phyloP scores from a whole-genome alignment of 2,329 filamentous ascomycete species.

The Pestalotiopsis sp. region DNA sequence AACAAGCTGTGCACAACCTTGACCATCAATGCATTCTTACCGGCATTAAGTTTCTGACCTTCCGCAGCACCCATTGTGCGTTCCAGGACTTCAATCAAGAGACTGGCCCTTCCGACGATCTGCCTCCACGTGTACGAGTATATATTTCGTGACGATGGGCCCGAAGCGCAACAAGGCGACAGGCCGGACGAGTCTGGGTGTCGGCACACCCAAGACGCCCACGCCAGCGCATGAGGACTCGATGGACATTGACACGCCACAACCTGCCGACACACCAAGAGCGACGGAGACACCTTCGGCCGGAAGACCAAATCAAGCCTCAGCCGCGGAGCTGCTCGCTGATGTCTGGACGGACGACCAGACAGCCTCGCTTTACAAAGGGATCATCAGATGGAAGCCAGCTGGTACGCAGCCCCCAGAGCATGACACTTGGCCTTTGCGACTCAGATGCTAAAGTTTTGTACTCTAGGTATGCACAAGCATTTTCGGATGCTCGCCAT shows the following conservation, averaged over 20 bases:
- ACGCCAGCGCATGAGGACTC: slow-evolving; percentile 59
- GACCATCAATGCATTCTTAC: not conserved
- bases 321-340: slow-evolving; percentile 45
- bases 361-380: slow-evolving; percentile 89
- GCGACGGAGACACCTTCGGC: slow-evolving; percentile 40
- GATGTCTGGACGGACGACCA: slow-evolving; percentile 96
- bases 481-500: slow-evolving; percentile 92
- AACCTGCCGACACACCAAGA: slow-evolving; percentile 53
- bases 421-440: not conserved
- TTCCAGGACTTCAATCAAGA: not conserved
- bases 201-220: slow-evolving; percentile 55
- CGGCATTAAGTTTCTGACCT: not conserved
- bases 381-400: slow-evolving; percentile 94
- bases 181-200: slow-evolving; percentile 52
- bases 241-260: slow-evolving; percentile 62
- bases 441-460: not conserved
- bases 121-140: not conserved
- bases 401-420: slow-evolving; percentile 61
- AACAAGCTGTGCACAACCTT: not conserved
- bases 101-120: not conserved
- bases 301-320: slow-evolving; percentile 38
- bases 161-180: slow-evolving; percentile 65
- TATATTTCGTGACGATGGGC: slow-evolving; percentile 55
- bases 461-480: slow-evolving; percentile 68
- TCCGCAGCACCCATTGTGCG: not conserved